Evolutionary conservation across 2,329 filamentous ascomycete species (phyloP).

Genomic region (Coniochaeta ligniaria): DNA sequence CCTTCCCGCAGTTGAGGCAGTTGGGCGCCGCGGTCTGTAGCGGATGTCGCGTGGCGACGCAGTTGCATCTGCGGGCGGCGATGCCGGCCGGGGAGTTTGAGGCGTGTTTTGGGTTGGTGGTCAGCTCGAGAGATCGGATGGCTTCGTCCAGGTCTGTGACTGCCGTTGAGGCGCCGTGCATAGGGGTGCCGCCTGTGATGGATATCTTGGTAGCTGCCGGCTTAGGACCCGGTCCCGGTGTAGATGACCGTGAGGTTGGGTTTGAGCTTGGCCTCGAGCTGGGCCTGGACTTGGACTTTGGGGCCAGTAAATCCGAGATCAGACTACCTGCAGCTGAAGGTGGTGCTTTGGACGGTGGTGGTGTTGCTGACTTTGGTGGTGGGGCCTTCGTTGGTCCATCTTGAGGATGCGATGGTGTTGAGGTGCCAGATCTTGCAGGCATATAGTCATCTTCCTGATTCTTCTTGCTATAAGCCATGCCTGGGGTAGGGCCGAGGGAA

Average conservation of each 20-base stretch:
- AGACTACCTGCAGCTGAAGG: constrained; percentile 69
- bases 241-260: constrained; percentile 43
- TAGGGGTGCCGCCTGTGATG: constrained; percentile 69
- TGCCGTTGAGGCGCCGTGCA: constrained; percentile 73
- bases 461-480: constrained; percentile 69
- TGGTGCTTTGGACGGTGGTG: constrained; percentile 43
- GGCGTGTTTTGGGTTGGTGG: constrained; percentile 69
- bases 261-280: constrained; percentile 44
- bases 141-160: constrained; percentile 69
- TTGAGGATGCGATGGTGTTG: constrained; percentile 27
- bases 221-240: constrained; percentile 40
- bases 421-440: constrained; percentile 35
- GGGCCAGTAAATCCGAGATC: constrained; percentile 63
- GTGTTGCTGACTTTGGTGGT: constrained; percentile 41
- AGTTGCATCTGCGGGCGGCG: constrained; percentile 67
- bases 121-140: constrained; percentile 83
- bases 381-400: constrained; percentile 32
- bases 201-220: constrained; percentile 56
- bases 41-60: constrained; percentile 81
- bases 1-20: constrained; percentile 86
- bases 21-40: constrained; percentile 89
- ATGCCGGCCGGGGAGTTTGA: constrained; percentile 35
- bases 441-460: constrained; percentile 68
- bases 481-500: constrained; percentile 55
- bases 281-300: constrained; percentile 43